Evolutionary conservation across 2,329 filamentous ascomycete genomes (phyloP), one percentile per base, ranked within the genome.

Genomic region (Rutstroemia sp.): DNA sequence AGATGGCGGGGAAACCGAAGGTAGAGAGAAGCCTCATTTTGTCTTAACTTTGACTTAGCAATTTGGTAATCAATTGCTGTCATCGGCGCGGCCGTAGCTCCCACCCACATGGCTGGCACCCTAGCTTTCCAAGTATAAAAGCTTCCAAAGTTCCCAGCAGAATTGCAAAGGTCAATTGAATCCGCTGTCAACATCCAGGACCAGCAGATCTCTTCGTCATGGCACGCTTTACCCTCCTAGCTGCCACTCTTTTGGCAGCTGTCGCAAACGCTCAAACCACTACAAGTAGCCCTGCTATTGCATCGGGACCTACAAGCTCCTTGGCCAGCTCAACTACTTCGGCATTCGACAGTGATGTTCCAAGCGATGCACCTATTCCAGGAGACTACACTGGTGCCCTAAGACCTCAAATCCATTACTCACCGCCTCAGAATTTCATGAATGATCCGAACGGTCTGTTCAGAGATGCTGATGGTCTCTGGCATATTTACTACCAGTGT

Each of bases 361-460:
- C 63, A 9, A 65, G 60, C 9, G 54, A 65, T 58, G 50, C 56
- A 34, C 61, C 63, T 6, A 19, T 65, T 9, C 53, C 59, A 14
- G 64, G 64, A 46, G 56, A 63, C 52, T 67, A 67, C 52, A 62
- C 50, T 18, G 64, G 63, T 23, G 58, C 59, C 44, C 64, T 61
- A 58, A 46, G 66, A 49, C 80, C 80, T 3, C 79, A 82, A 63
- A 69, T 81, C 19, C 81, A 83, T 67, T 83, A 76, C 66, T 77
- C 77, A 7, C 78, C 79, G 2, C 79, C 79, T 2, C 62, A 73
- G 27, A 68, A 74, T 62, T 80, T 78, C 60, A 78, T 80, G 74
- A 85, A 84, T 59, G 83, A 86, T 62, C 82, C 83, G 1, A 86
- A 86, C 69, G 83, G 83, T 62, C 75, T 84, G 71, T 83, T 85